A percentile compares a stretch with the other conserved stretches of the same genome.
Evolutionary conservation across 164 flowering plant species (phyloP).

Genomic region (Stephania yunnanensis): DNA sequence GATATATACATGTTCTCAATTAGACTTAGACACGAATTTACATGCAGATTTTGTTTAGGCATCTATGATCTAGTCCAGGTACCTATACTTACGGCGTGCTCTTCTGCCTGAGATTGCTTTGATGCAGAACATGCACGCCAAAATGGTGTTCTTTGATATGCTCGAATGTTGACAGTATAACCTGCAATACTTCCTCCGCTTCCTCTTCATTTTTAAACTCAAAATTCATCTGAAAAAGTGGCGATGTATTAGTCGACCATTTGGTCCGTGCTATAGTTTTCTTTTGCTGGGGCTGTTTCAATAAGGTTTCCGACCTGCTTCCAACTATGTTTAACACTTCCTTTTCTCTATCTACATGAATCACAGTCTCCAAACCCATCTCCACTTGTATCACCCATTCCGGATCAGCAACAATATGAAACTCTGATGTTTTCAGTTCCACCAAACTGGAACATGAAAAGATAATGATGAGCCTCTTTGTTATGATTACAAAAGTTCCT

Average conservation of each 20-base stretch:
- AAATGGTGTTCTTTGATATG: conserved; percentile 48
- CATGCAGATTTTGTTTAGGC: neutral
- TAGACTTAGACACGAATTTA: too few species aligned
- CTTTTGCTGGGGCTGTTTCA: conserved; percentile 34
- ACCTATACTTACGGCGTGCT: neutral
- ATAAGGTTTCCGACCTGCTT: conserved; percentile 46
- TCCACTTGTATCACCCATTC: conserved; percentile 66
- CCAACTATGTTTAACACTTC: conserved; percentile 69
- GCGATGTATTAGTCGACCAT: conserved; percentile 48
- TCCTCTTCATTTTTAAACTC: conserved; percentile 49
- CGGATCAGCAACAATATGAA: conserved; percentile 58
- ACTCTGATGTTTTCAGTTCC: conserved; percentile 55
- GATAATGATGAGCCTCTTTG: conserved; percentile 52
- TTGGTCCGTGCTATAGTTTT: conserved; percentile 30
- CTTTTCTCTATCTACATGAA: conserved; percentile 54
- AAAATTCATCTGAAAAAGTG: conserved; percentile 60
- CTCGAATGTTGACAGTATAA: conserved; percentile 46
- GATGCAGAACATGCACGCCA: conserved; percentile 56
- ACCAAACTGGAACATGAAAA: conserved; percentile 56
- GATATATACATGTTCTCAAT: too few species aligned
- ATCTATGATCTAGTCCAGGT: neutral
- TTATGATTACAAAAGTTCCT: conserved; percentile 62
- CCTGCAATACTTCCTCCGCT: conserved; percentile 50
- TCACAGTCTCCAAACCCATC: conserved; percentile 59
- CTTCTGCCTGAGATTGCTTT: conserved; percentile 33